These are phyloP conservation scores for Sarcodon aspratus DNA, from an alignment of 768 basidiomycete species.

Conservation along the genomic window DNA sequence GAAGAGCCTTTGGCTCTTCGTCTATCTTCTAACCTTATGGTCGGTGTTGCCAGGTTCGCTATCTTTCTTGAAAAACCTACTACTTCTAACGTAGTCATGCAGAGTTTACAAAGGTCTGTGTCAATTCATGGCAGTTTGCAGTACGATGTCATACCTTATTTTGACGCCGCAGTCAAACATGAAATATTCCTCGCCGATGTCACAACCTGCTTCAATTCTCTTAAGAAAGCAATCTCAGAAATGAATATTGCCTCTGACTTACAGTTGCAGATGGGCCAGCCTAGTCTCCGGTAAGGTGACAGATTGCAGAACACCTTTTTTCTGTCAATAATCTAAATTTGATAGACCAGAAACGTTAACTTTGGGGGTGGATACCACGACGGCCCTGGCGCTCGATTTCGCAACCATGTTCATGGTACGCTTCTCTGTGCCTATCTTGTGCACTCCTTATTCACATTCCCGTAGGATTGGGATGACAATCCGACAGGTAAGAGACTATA, in stretches of 20 bases:
- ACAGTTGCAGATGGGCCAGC: constrained; percentile 63
- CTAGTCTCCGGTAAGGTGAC: constrained; percentile 50
- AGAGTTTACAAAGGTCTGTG: constrained; percentile 39
- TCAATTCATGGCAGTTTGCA: not conserved
- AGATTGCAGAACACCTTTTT: constrained; percentile 16
- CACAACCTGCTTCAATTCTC: constrained; percentile 58
- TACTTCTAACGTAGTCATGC: not conserved
- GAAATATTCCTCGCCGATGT: constrained; percentile 78
- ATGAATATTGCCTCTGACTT: constrained; percentile 33
- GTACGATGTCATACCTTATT: not conserved
- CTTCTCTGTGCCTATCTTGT: constrained; percentile 2
- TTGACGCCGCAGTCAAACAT: constrained; percentile 52
- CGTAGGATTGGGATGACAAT: constrained; percentile 11
- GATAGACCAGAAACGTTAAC: constrained; percentile 23
- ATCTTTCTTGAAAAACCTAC: constrained; percentile 12
- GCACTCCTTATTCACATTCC: not conserved
- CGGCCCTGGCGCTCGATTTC: constrained; percentile 43
- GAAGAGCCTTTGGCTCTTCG: constrained; percentile 77
- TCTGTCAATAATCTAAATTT: not conserved
- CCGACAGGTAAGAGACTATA: not conserved
- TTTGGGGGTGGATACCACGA: constrained; percentile 33
- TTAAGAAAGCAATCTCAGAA: constrained; percentile 74
- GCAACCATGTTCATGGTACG: constrained; percentile 54
- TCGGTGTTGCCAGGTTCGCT: constrained; percentile 72
- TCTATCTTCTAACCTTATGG: constrained; percentile 80